These are phyloP conservation scores for Yamadazyma atlantica DNA, from an alignment of 1,139 yeast genomes.

Conservation along the genomic window DNA sequence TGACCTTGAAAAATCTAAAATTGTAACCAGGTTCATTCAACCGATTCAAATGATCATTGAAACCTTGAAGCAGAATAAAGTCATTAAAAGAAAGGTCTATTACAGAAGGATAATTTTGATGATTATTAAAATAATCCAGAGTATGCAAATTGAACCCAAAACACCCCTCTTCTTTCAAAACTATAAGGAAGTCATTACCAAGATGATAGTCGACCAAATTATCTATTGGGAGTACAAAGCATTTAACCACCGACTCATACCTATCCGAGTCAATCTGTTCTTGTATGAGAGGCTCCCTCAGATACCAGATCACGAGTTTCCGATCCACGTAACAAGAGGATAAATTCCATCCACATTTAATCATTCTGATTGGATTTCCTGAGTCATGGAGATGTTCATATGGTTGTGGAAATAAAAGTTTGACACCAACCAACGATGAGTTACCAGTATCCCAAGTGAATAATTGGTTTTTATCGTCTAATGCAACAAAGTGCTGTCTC, in stretches of 20 bases:
- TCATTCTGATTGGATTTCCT: conserved; percentile 32
- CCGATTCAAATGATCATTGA: conserved; percentile 31
- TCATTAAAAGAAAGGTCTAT: conserved; percentile 6
- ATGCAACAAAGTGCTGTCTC: conserved; percentile 62
- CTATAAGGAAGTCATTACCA: conserved; percentile 54
- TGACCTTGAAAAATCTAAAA: conserved; percentile 41
- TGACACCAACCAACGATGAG: conserved; percentile 44
- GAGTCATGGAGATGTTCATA: conserved; percentile 2
- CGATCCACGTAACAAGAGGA: conserved; percentile 51
- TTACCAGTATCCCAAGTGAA: conserved; percentile 67
- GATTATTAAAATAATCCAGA: conserved; percentile 11
- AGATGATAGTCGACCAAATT: conserved; percentile 56
- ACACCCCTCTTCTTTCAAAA: conserved; percentile 44
- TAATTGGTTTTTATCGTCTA: conserved; percentile 50
- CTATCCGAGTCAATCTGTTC: conserved; percentile 18
- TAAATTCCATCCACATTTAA: conserved; percentile 71
- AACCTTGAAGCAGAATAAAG: conserved; percentile 13
- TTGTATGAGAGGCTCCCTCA: conserved; percentile 30
- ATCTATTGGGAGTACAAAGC: conserved; percentile 31
- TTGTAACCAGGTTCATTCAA: conserved; percentile 17
- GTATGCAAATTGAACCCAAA: conserved; percentile 11
- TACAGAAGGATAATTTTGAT: conserved; percentile 8
- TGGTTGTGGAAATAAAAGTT: conserved; percentile 36
- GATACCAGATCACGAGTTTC: conserved; percentile 64
- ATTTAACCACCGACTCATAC: conserved; percentile 32